Base-by-base conservation (phyloP, 164 flowering plant species). In the Cinnamomum micranthum region DNA sequence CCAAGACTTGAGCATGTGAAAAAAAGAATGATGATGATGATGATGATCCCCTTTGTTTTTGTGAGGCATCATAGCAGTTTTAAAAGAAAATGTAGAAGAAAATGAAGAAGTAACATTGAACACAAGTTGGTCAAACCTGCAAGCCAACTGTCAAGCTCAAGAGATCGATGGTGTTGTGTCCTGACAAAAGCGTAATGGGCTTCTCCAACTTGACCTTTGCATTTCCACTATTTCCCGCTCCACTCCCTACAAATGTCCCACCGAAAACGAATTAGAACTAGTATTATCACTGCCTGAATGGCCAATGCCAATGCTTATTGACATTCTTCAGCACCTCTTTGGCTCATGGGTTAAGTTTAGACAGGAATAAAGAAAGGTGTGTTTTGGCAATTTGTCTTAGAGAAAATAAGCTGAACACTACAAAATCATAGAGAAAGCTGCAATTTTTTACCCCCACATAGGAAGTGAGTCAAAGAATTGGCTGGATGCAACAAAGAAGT, bases 121-220 rank as follows among this genome's bases (percentile, higher is more conserved):
- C 20, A 15, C 6, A 55, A 5, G 19, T 12, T 17, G 27, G 20
- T 62, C 68, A 71, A 79, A 94, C 99, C 97, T 93, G 97, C 71
- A 96, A 89, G 64, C 99, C 99, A 65, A 94, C 97, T 2, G 99
- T 96, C 81, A 86, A 77, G 81, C 99, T 96, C 77, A 96, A 80
- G 71, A 94, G 91, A 82, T 91, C 97, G 25, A 96, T 86, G 65
- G 81, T 87, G 82, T 92, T 91, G 75, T 84, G 86, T 71, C 97
- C 97, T 15, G 82, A 73, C 11, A 35, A 63, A 13, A 96, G 87
- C 23, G 87, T 84, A 71, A 92, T 71, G 31, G 95, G 90, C 52
- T 87, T 82, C 25, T 92, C 93, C 51, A 83, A 50, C 27, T 88
- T 62, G 74, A 94, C 86, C 79, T 85, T 86, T 3, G 84, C 73